phyloP scores from a whole-genome alignment of 768 basidiomycete genomes.

The Lactarius hengduanensis region DNA sequence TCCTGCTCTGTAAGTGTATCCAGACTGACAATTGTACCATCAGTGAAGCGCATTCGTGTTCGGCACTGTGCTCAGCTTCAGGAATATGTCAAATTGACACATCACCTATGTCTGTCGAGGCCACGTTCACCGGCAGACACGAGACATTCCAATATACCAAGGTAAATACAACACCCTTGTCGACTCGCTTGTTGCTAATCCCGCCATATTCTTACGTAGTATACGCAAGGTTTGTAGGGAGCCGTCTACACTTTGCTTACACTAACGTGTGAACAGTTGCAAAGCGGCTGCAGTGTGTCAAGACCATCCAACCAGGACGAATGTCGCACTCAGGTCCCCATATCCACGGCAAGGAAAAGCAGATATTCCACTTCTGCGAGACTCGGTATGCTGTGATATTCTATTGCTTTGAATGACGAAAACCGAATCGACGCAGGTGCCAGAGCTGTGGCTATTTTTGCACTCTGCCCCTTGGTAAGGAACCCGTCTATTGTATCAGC shows the following conservation, averaged over 20 bases:
- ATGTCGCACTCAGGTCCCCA: constrained; percentile 48
- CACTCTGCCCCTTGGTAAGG: constrained; percentile 51
- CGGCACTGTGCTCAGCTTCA: constrained; percentile 41
- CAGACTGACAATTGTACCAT: not conserved
- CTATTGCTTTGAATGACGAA: not conserved
- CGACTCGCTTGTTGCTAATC: not conserved
- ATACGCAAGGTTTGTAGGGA: constrained; percentile 47
- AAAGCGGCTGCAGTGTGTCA: constrained; percentile 52
- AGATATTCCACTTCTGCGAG: constrained; percentile 57
- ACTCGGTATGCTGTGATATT: constrained; percentile 37
- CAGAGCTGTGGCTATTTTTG: constrained; percentile 58
- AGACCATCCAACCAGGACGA: constrained; percentile 45
- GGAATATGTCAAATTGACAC: constrained; percentile 62
- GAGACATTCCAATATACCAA: constrained; percentile 67
- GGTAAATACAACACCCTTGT: constrained; percentile 35
- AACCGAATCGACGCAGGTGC: constrained; percentile 41
- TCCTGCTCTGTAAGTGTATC: not conserved
- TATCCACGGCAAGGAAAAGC: constrained; percentile 45
- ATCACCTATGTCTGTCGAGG: constrained; percentile 56
- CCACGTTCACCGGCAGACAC: constrained; percentile 58
- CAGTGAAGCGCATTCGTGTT: constrained; percentile 54
- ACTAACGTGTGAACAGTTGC: constrained; percentile 38
- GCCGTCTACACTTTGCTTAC: not conserved
- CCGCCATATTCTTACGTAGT: constrained; percentile 36
- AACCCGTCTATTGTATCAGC: not conserved